Evolutionary conservation across 805 yeast genomes (phyloP), one percentile per base, ranked within the genome.

Genomic region (Candida oleophila): DNA sequence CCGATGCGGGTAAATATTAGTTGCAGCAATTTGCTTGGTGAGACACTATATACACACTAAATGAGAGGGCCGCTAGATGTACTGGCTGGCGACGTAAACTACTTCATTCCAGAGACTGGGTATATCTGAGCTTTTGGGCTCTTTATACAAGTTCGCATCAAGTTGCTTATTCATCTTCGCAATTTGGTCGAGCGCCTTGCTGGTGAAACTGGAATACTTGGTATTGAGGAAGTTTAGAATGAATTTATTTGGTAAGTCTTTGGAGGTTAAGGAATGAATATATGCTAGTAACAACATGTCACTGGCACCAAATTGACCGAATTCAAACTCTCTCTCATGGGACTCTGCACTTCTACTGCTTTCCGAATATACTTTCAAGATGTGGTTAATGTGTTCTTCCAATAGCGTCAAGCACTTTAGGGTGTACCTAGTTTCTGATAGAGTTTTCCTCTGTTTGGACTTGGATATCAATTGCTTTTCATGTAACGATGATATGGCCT

Each of bases 201-300:
- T 35, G 38, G 63, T 22, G 33, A 73, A 54, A 5, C 64, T 54
- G 1, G 73, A 70, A 43, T 58, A 60, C 40, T 69, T 64, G 15
- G 53, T 47, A 12, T 54, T 42, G 40, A 77, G 48, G 50, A 64
- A 75, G n/a, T 52, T 55, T 3, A 43, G 49, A 32, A 78, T 57
- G 50, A 77, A 77, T 21, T 55, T 53, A 47, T 75, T 76, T 3
- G 79, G 77, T 43, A 78, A 60, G 7, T 59, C 61, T 1, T 55
- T 56, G 37, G 45, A 49, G 1, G 71, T 63, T 43, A 67, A 51
- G 4, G 69, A 60, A 46, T 58, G 48, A 3, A 78, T 45, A 50
- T 73, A 68, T 3, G 78, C 71, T 47, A 57, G 59, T 11, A 78
- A 59, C 14, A 77, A 54, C 3, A 74, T 52, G 43, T 76, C 77